These are phyloP conservation scores for Fusarium sp. DNA, from an alignment of 2,329 filamentous ascomycete species.

Conservation along the genomic window DNA sequence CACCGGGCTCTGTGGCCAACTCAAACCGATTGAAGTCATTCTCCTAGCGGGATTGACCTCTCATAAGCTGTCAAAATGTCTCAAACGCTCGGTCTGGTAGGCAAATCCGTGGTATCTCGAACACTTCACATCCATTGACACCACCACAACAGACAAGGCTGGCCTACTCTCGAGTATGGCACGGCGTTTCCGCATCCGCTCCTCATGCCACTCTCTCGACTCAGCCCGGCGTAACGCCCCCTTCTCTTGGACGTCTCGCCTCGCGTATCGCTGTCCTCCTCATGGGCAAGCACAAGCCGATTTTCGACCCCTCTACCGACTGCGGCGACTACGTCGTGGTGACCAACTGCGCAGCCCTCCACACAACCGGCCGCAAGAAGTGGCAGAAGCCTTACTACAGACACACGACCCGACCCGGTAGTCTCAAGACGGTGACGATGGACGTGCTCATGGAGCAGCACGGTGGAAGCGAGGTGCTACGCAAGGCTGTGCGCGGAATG, in stretches of 20 bases:
- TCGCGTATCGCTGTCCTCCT: conserved; percentile 84
- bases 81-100: conserved; percentile 78
- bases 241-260: conserved; percentile 88
- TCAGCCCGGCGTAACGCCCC: conserved; percentile 66
- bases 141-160: conserved; percentile 75
- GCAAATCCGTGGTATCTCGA: conserved; percentile 27
- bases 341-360: conserved; percentile 83
- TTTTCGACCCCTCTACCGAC: conserved; percentile 95
- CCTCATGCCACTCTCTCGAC: conserved; percentile 69
- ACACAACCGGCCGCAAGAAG: conserved; percentile 90
- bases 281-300: conserved; percentile 99
- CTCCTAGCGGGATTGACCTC: conserved; percentile 34
- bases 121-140: conserved; percentile 23
- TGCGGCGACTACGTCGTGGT: conserved; percentile 99
- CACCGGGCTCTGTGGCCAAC: conserved; percentile 20
- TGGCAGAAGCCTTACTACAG: conserved; percentile 96
- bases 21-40: conserved; percentile 21
- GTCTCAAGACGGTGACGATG: conserved; percentile 88
- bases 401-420: conserved; percentile 89
- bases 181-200: conserved; percentile 77
- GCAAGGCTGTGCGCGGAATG: conserved; percentile 95
- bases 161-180: conserved; percentile 96
- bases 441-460: conserved; percentile 93
- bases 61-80: conserved; percentile 65
- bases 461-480: conserved; percentile 88